Conservation (phyloP, 345 rosid genomes). For the Euphorbia peplus region DNA sequence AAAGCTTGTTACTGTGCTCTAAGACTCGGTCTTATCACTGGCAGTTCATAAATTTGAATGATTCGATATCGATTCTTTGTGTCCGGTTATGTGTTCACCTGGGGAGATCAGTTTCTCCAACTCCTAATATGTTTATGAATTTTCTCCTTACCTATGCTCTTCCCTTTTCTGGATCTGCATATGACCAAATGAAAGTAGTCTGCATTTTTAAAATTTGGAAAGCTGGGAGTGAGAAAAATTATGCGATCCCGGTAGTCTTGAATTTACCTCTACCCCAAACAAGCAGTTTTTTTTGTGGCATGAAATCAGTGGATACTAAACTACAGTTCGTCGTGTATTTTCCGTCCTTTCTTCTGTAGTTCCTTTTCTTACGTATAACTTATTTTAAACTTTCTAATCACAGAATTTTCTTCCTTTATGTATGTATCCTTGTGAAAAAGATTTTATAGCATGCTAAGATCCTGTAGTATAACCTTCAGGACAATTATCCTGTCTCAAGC, state of each 20-base stretch:
- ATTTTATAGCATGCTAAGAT: background rate
- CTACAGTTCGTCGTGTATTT: background rate
- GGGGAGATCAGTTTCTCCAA: background rate
- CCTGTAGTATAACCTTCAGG: background rate
- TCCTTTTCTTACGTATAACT: background rate
- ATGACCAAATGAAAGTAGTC: background rate
- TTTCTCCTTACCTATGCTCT: background rate
- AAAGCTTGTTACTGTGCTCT: background rate
- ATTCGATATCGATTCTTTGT: background rate
- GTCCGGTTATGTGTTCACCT: background rate
- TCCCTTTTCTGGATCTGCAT: background rate
- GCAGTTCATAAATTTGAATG: background rate
- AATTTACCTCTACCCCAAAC: background rate
- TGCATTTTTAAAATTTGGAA: background rate
- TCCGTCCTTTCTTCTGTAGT: background rate
- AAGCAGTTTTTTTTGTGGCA: background rate
- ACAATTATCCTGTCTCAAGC: background rate
- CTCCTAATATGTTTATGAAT: background rate
- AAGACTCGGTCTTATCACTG: constrained; percentile 1
- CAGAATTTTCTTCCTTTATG: background rate
- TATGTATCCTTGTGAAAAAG: background rate
- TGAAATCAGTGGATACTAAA: background rate
- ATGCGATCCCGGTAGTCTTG: background rate
- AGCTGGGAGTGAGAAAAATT: background rate
- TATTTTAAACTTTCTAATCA: background rate